Conservation (phyloP, 176 grass and related monocot genomes). For the Echinochloa phyllopogon region DNA sequence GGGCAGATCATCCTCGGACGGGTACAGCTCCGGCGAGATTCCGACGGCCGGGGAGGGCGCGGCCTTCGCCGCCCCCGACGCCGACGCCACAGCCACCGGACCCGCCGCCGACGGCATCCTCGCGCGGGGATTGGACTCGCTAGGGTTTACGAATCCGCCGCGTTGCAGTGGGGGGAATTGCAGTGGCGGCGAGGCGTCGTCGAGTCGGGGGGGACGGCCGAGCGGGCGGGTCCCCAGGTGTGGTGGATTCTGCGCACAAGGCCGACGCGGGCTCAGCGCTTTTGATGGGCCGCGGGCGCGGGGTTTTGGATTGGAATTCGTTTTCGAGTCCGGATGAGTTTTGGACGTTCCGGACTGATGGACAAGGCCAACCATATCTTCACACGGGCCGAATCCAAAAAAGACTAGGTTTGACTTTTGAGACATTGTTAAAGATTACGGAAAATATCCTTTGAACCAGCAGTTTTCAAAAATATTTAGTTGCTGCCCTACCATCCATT, state of each 20-base stretch:
- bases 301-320: not conserved
- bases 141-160: conserved; percentile 44
- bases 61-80: not conserved
- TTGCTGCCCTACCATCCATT: too few relatives aligned
- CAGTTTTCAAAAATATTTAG: too few relatives aligned
- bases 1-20: conserved; percentile 66
- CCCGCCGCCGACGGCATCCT: conserved; percentile 46
- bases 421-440: too few relatives aligned
- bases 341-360: too few relatives aligned
- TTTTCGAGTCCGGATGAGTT: not conserved
- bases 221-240: not conserved
- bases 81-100: conserved; percentile 38
- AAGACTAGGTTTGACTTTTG: too few relatives aligned
- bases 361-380: too few relatives aligned
- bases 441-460: too few relatives aligned
- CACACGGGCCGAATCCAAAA: too few relatives aligned
- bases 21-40: conserved; percentile 71
- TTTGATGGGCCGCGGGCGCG: not conserved
- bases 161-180: not conserved
- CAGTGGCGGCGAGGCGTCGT: not conserved
- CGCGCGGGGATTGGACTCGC: not conserved
- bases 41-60: conserved; percentile 8
- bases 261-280: not conserved
- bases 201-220: conserved; percentile 1
- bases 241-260: not conserved